Conservation (phyloP, 371 early-diverging fungal species). For the Mortierella sp. region DNA sequence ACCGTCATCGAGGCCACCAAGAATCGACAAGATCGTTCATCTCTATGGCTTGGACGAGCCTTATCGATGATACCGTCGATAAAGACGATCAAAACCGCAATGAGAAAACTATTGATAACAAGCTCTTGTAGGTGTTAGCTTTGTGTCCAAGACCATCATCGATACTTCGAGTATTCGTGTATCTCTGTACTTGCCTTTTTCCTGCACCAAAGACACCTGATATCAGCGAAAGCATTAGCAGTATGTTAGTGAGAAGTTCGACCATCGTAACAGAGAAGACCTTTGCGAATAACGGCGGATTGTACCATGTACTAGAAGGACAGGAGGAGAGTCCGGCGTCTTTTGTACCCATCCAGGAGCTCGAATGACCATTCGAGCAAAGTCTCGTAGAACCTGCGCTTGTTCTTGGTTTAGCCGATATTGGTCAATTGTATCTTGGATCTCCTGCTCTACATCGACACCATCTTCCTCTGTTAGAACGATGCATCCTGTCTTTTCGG, state of each 20-base stretch:
- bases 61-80: constrained; percentile 68
- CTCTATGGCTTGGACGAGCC: constrained; percentile 30
- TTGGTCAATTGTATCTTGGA: constrained; percentile 52
- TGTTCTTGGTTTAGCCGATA: constrained; percentile 77
- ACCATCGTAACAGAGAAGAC: no score
- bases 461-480: constrained; percentile 57
- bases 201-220: constrained; percentile 82
- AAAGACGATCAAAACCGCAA: constrained; percentile 82
- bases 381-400: constrained; percentile 61
- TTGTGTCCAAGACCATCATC: background rate
- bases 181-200: constrained; percentile 65
- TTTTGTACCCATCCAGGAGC: constrained; percentile 53
- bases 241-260: no score
- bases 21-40: constrained; percentile 57
- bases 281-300: no score
- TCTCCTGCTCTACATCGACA: constrained; percentile 57
- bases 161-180: background rate
- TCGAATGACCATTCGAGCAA: constrained; percentile 64
- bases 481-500: constrained; percentile 50
- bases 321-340: constrained; percentile 31
- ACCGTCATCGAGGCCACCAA: constrained; percentile 74
- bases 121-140: background rate
- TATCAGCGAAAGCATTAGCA: background rate
- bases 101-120: constrained; percentile 65
- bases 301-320: constrained; percentile 68